These are phyloP conservation scores for Pestalotiopsis sp. DNA, from an alignment of 2,329 filamentous ascomycete genomes.

Conservation along the genomic window DNA sequence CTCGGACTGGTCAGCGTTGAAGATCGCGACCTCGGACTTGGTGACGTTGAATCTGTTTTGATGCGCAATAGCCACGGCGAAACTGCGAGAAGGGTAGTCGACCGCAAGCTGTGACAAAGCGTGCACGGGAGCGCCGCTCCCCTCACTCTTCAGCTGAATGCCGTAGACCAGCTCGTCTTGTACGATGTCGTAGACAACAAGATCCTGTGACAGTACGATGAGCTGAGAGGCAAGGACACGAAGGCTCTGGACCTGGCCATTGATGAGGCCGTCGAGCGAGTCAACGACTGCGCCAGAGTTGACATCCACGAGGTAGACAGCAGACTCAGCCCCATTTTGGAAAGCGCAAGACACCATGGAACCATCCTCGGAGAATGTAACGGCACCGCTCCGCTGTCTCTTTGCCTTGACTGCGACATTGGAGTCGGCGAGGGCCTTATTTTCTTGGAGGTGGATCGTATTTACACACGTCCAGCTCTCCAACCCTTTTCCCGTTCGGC, in stretches of 20 bases:
- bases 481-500: slow-evolving; percentile 58
- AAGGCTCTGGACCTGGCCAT: slow-evolving; percentile 67
- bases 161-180: slow-evolving; percentile 73
- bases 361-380: slow-evolving; percentile 83
- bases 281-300: slow-evolving; percentile 67
- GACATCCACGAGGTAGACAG: slow-evolving; percentile 78
- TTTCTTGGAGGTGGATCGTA: slow-evolving; percentile 53
- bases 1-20: slow-evolving; percentile 61
- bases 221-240: slow-evolving; percentile 75
- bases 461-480: slow-evolving; percentile 76
- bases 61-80: slow-evolving; percentile 61
- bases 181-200: slow-evolving; percentile 85
- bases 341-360: slow-evolving; percentile 77
- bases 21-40: slow-evolving; percentile 66
- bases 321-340: slow-evolving; percentile 56
- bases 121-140: slow-evolving; percentile 35
- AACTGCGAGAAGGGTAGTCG: slow-evolving; percentile 66
- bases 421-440: slow-evolving; percentile 36
- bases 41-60: slow-evolving; percentile 31
- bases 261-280: slow-evolving; percentile 69
- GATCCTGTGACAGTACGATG: slow-evolving; percentile 72
- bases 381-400: slow-evolving; percentile 56
- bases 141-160: slow-evolving; percentile 54
- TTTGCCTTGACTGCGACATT: slow-evolving; percentile 32
- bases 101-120: slow-evolving; percentile 71